Conservation (phyloP, 148 eudicot species). For the Limonium bicolor region DNA sequence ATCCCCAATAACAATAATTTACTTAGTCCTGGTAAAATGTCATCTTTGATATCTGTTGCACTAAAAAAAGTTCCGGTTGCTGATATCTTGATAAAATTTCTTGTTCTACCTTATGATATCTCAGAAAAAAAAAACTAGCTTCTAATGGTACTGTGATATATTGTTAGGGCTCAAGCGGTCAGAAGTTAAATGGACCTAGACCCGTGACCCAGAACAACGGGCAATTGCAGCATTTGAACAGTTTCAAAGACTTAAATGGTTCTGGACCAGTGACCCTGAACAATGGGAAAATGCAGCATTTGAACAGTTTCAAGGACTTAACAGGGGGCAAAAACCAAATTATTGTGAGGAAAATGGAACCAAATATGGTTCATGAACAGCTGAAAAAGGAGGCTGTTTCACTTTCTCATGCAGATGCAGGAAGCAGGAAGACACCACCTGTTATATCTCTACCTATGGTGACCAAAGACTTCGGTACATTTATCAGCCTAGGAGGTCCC, state of each 20-base stretch:
- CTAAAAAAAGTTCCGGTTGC: no score
- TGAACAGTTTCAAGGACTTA: constrained; percentile 12
- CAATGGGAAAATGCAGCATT: constrained; percentile 14
- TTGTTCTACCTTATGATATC: no score
- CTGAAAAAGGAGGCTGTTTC: constrained; percentile 28
- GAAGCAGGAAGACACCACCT: constrained; percentile 18
- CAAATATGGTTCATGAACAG: constrained; percentile 18
- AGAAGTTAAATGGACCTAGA: constrained; percentile 26
- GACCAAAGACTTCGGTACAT: constrained; percentile 22
- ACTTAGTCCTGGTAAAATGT: no score
- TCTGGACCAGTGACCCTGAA: constrained; percentile 19
- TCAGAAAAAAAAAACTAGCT: no score
- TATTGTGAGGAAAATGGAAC: constrained; percentile 14
- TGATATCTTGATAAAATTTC: no score
- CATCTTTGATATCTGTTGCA: no score
- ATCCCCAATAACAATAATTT: not conserved
- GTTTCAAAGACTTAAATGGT: constrained; percentile 13
- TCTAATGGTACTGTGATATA: no score
- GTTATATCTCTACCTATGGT: constrained; percentile 19
- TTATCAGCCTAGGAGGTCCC: constrained; percentile 47
- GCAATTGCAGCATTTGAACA: constrained; percentile 17
- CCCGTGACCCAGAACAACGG: constrained; percentile 12
- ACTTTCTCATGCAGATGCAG: constrained; percentile 28
- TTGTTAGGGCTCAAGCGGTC: constrained; percentile 39
- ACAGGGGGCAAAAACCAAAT: constrained; percentile 16